Evolutionary conservation across 768 basidiomycete genomes (phyloP).

Genomic region (Ephemerocybe angulata): DNA sequence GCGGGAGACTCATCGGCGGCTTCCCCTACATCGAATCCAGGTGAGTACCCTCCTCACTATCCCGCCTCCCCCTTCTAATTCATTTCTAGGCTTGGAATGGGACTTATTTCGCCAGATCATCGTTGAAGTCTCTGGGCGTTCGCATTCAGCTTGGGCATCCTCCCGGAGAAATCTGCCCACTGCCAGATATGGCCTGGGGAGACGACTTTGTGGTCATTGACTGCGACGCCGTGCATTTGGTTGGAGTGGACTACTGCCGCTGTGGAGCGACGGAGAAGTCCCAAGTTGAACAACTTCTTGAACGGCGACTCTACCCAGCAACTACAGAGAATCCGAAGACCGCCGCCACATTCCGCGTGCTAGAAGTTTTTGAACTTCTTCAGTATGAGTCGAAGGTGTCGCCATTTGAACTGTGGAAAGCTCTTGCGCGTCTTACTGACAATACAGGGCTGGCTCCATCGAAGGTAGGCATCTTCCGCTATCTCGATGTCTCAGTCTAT

Average conservation of each 20-base stretch:
- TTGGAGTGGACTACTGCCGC: conserved; percentile 29
- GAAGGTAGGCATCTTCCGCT: background rate
- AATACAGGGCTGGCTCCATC: background rate
- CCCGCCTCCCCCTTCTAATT: background rate
- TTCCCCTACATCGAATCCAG: background rate
- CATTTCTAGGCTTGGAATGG: background rate
- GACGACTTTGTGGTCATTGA: conserved; percentile 29
- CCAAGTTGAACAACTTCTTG: conserved; percentile 19
- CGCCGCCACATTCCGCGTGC: background rate
- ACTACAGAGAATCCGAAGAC: conserved; percentile 7
- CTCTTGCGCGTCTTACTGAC: background rate
- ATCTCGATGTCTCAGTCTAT: no score
- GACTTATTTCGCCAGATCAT: conserved; percentile 3
- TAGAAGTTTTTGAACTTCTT: background rate
- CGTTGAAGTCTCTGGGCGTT: conserved; percentile 22
- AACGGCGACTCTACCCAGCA: conserved; percentile 18
- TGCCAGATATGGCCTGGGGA: conserved; percentile 7
- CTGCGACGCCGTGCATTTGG: conserved; percentile 24
- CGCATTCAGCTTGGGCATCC: conserved; percentile 26
- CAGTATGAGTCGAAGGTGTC: background rate
- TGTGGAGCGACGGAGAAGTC: conserved; percentile 14
- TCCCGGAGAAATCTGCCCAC: conserved; percentile 9
- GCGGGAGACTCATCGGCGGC: background rate
- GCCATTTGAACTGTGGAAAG: background rate
- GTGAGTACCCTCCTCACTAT: background rate